Conservation (phyloP, 192 early-diverging fungal species). For the Coemansia sp. region DNA sequence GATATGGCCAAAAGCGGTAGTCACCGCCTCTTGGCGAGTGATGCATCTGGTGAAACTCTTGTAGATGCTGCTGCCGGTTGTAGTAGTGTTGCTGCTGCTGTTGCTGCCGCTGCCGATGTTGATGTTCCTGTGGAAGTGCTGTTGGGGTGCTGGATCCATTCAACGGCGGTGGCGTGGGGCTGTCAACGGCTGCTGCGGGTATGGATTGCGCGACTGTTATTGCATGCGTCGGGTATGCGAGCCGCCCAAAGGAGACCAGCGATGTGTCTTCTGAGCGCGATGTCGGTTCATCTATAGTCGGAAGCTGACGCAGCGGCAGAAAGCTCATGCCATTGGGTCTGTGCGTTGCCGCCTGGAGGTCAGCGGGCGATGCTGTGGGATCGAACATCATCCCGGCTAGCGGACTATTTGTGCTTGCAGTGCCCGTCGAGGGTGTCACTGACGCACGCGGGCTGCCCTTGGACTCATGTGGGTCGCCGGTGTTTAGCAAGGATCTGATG, state of each 20-base stretch:
- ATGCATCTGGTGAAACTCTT: constrained; percentile 17
- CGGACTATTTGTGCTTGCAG: constrained; percentile 7
- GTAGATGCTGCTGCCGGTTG: constrained; percentile 5
- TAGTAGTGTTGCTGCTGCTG: constrained; percentile 11
- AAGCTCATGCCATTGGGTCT: constrained; percentile 3
- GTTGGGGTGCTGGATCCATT: neutral
- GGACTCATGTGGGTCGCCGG: neutral
- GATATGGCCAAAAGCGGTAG: constrained; percentile 51
- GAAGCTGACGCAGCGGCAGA: constrained; percentile 1
- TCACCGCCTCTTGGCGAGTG: constrained; percentile 20
- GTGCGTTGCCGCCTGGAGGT: neutral
- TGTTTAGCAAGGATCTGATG: constrained; percentile 12
- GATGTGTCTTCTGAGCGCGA: neutral
- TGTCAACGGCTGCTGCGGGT: neutral
- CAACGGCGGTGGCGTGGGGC: neutral
- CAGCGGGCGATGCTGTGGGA: constrained; percentile 3
- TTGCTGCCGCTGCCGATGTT: constrained; percentile 6
- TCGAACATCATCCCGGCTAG: neutral
- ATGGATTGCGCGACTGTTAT: neutral
- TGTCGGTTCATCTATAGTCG: neutral
- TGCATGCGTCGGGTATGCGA: constrained; percentile 5
- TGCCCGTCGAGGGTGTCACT: constrained; percentile 7
- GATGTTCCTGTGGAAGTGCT: neutral
- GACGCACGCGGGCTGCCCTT: constrained; percentile 4
- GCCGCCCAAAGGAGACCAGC: constrained; percentile 4